Evolutionary conservation across 352 stramenopile species (phyloP), one percentile per base, ranked within the genome.

Genomic region (Globisporangium paddicum): DNA sequence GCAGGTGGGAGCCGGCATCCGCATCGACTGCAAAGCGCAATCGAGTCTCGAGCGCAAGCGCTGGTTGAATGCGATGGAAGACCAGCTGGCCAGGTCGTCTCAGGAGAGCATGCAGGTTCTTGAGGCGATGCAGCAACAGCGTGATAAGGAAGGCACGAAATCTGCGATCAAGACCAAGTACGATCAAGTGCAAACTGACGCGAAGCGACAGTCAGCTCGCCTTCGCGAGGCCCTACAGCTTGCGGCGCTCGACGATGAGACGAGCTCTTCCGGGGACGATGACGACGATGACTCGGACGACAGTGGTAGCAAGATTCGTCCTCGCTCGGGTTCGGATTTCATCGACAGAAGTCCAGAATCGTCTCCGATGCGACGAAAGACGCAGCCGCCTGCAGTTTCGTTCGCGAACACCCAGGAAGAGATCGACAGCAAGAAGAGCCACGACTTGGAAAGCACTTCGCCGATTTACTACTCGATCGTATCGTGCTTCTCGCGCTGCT

Each of bases 11-110:
- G 58, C 58, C 1, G 75, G 66, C 1, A 60, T 60, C 14, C 44
- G 73, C 9, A 51, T 85, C n/a, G 72, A 79, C 18, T 87, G 75
- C 61, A 77, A 77, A 59, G 72, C 73, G 9, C 75, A 77, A 8
- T 86, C 77, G 9, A 82, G 69, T 66, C 67, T 90, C 9, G 79
- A 90, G 41, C 70, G 75, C 28, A 90, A 90, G 55, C 72, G 80
- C 26, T 88, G 80, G 80, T 51, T 86, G 7, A 83, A 90, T 44
- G 76, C 80, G 0, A 72, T 90, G 14, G 71, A 89, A 51, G 80
- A 90, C 19, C 60, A 82, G 40, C 34, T 90, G 26, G 3, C 35
- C 1, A 70, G 53, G 8, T 60, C 69, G 3, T 51, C 62, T 1
- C 62, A 69, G 16, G 78, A 76, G 5, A 70, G 67, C 0, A 59